Conservation (phyloP, 768 basidiomycete genomes). For the Tricholoma saponaceum region DNA sequence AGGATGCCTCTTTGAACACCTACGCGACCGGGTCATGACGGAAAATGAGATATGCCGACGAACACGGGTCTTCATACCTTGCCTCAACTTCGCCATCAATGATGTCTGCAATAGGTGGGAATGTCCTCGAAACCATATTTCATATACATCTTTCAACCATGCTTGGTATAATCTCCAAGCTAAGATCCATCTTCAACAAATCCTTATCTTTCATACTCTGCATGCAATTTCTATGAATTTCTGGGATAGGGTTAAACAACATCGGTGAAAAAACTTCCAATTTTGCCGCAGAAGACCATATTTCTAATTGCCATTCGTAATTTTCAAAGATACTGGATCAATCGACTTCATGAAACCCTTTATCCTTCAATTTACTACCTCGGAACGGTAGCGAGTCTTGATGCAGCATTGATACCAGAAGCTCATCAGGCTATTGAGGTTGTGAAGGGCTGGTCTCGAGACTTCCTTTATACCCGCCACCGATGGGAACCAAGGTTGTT, state of each 20-base stretch:
- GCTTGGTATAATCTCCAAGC: conserved; percentile 41
- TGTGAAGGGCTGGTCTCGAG: conserved; percentile 43
- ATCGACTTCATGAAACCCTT: conserved; percentile 43
- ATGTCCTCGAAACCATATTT: conserved; percentile 37
- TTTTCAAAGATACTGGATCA: conserved; percentile 42
- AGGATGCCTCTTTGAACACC: conserved; percentile 18
- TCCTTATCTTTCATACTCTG: conserved; percentile 39
- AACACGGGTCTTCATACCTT: conserved; percentile 32
- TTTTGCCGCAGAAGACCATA: not conserved
- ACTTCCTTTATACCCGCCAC: conserved; percentile 27
- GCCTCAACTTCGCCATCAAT: conserved; percentile 28
- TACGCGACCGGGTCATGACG: conserved; percentile 23
- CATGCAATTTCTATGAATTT: conserved; percentile 9
- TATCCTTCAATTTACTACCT: conserved; percentile 43
- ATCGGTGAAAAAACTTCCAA: conserved; percentile 13
- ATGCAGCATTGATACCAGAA: conserved; percentile 34
- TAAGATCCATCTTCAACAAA: conserved; percentile 43
- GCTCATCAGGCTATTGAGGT: conserved; percentile 29
- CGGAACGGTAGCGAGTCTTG: conserved; percentile 37
- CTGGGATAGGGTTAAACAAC: conserved; percentile 11
- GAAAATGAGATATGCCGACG: conserved; percentile 29
- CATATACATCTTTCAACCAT: conserved; percentile 13
- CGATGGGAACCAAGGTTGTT: conserved; percentile 8
- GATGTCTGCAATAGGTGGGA: conserved; percentile 24
- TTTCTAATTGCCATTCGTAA: not conserved